phyloP scores from a whole-genome alignment of 2,329 filamentous ascomycete genomes.

The Neocatenulostroma microsporum region DNA sequence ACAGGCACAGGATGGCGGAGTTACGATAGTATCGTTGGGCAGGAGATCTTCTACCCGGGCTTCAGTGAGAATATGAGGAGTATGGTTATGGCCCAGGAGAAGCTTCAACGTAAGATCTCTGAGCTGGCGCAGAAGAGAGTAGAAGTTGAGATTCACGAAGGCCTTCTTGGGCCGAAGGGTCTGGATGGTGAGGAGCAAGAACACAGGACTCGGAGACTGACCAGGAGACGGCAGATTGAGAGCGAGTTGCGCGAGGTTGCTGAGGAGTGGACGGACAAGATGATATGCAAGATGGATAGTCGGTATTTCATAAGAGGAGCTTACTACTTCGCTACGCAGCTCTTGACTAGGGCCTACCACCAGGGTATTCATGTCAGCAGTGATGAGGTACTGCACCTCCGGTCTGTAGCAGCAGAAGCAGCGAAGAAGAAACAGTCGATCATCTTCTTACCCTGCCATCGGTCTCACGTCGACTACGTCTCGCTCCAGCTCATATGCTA shows the following conservation, averaged over 20 bases:
- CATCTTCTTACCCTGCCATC: slow-evolving; percentile 88
- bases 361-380: slow-evolving; percentile 94
- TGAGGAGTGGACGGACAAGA: slow-evolving; percentile 78
- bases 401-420: slow-evolving; percentile 74
- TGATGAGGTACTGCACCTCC: slow-evolving; percentile 78
- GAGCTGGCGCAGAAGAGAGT: slow-evolving; percentile 70
- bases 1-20: slow-evolving; percentile 91
- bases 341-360: slow-evolving; percentile 87
- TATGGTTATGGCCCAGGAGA: slow-evolving; percentile 64
- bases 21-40: slow-evolving; percentile 83
- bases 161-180: slow-evolving; percentile 50
- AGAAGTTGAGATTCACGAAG: slow-evolving; percentile 67
- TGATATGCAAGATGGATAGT: slow-evolving; percentile 99
- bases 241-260: slow-evolving; percentile 69
- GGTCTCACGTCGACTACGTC: slow-evolving; percentile 94
- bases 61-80: slow-evolving; percentile 87
- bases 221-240: slow-evolving; percentile 50
- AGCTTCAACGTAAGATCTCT: slow-evolving; percentile 65
- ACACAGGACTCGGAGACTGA: slow-evolving; percentile 45
- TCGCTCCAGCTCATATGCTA: slow-evolving; percentile 94
- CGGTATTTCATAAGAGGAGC: slow-evolving; percentile 85
- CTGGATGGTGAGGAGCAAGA: slow-evolving; percentile 45
- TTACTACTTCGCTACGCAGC: slow-evolving; percentile 81
- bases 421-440: slow-evolving; percentile 87
- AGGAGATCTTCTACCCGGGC: slow-evolving; percentile 85